Evolutionary conservation across 148 eudicot genomes (phyloP).

Genomic region (Fallopia convolvulus): DNA sequence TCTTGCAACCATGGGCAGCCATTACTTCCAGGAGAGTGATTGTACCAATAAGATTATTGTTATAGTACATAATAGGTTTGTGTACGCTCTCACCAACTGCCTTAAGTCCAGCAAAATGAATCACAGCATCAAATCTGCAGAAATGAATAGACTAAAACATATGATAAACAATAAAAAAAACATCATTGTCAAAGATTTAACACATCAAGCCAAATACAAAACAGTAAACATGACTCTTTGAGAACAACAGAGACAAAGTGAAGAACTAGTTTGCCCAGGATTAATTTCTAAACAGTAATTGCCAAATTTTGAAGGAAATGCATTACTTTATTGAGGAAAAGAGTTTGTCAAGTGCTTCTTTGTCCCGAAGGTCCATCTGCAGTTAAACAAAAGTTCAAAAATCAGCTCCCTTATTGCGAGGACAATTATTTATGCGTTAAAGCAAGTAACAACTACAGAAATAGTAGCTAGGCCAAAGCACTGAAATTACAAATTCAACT

Average conservation of each 20-base stretch:
- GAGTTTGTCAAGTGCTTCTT: conserved; percentile 61
- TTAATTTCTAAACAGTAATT: background rate
- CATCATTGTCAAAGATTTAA: background rate
- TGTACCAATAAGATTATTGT: conserved; percentile 87
- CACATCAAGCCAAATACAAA: background rate
- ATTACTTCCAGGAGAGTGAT: conserved; percentile 81
- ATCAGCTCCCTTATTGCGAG: background rate
- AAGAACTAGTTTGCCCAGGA: background rate
- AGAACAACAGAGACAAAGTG: background rate
- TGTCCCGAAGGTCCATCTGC: conserved; percentile 87
- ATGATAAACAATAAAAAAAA: background rate
- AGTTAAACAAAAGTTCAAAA: conserved; percentile 13
- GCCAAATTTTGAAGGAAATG: background rate
- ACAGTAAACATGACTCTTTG: background rate
- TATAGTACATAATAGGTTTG: conserved; percentile 75
- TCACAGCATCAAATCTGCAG: conserved; percentile 92
- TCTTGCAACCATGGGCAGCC: conserved; percentile 90
- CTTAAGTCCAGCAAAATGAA: conserved; percentile 94
- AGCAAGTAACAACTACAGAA: too few species aligned
- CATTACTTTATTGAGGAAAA: conserved; percentile 79
- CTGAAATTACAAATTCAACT: background rate
- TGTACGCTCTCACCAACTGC: conserved; percentile 98
- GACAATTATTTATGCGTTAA: too few species aligned
- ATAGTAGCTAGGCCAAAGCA: background rate
- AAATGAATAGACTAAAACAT: background rate